These are phyloP conservation scores for Zhuliangozyma blackwelliae DNA, from an alignment of 1,139 yeast species.

Conservation along the genomic window DNA sequence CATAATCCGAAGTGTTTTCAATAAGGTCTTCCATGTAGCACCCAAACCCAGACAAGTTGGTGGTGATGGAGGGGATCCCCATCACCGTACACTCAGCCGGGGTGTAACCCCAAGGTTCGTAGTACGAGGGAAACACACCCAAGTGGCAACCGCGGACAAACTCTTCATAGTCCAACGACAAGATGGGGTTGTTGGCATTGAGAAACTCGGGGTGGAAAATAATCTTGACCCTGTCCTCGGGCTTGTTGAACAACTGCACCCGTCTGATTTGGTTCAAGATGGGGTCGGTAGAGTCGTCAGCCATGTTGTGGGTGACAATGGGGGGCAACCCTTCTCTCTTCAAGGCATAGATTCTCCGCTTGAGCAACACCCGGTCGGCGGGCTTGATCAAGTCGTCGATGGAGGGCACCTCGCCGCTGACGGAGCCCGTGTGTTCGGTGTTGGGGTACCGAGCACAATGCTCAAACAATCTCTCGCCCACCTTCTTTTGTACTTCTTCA, in stretches of 20 bases:
- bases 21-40: slow-evolving; percentile 98
- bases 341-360: slow-evolving; percentile 89
- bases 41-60: slow-evolving; percentile 95
- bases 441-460: slow-evolving; percentile 83
- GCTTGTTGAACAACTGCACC: slow-evolving; percentile 84
- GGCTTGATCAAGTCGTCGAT: slow-evolving; percentile 82
- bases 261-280: slow-evolving; percentile 87
- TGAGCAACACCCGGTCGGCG: slow-evolving; percentile 83
- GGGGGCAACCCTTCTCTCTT: slow-evolving; percentile 90
- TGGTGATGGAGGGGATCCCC: slow-evolving; percentile 99
- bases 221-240: slow-evolving; percentile 88
- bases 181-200: slow-evolving; percentile 90
- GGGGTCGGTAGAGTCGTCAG: slow-evolving; percentile 87
- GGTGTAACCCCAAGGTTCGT: slow-evolving; percentile 99
- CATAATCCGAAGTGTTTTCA: slow-evolving; percentile 92
- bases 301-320: slow-evolving; percentile 97
- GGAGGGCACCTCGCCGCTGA: slow-evolving; percentile 52
- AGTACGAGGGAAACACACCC: slow-evolving; percentile 97
- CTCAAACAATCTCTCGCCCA: slow-evolving; percentile 85
- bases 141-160: slow-evolving; percentile 97
- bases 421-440: slow-evolving; percentile 51
- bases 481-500: slow-evolving; percentile 79
- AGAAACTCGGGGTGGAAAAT: slow-evolving; percentile 97
- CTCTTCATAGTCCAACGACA: slow-evolving; percentile 93
- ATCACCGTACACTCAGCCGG: slow-evolving; percentile 99